Percentiles rank a stretch among this genome's conserved stretches.
Evolutionary conservation across 352 stramenopile species (phyloP).

Genomic region (Elongisporangium anandrum): DNA sequence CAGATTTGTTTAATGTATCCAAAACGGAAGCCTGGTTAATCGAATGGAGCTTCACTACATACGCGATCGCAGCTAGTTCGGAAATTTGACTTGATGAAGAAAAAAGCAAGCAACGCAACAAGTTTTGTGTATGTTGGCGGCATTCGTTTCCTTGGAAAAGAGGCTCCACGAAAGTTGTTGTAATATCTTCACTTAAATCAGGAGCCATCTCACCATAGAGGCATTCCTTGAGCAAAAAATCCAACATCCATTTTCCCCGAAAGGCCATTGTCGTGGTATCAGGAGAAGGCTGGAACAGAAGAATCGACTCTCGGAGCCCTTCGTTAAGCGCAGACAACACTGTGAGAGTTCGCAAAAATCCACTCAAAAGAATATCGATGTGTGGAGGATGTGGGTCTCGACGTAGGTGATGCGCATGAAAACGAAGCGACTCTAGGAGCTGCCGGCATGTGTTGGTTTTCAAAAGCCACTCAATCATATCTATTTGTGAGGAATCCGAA

Average conservation of each 20-base stretch:
- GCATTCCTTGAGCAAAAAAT: slow-evolving; percentile 12
- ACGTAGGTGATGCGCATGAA: background rate
- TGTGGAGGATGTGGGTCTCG: background rate
- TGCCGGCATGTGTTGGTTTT: background rate
- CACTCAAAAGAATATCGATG: background rate
- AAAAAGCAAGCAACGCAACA: background rate
- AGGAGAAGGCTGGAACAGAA: slow-evolving; percentile 8
- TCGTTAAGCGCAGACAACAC: background rate
- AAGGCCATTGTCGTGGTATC: background rate
- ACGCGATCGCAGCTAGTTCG: background rate
- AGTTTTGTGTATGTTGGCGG: slow-evolving; percentile 3
- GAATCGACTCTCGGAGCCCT: slow-evolving; percentile 1
- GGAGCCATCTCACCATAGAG: slow-evolving; percentile 5
- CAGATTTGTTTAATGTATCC: slow-evolving; percentile 19
- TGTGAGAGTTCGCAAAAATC: background rate
- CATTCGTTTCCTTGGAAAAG: slow-evolving; percentile 7
- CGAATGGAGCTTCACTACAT: background rate
- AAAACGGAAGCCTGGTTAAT: slow-evolving; percentile 17
- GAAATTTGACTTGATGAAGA: background rate
- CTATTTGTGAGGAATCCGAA: background rate
- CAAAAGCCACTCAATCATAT: background rate
- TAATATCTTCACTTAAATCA: background rate
- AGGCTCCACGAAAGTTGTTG: background rate
- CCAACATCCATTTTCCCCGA: slow-evolving; percentile 4
- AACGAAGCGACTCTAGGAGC: background rate